Conservation (phyloP, 2,329 filamentous ascomycete species). For the Bimuria novae-zelandiae region DNA sequence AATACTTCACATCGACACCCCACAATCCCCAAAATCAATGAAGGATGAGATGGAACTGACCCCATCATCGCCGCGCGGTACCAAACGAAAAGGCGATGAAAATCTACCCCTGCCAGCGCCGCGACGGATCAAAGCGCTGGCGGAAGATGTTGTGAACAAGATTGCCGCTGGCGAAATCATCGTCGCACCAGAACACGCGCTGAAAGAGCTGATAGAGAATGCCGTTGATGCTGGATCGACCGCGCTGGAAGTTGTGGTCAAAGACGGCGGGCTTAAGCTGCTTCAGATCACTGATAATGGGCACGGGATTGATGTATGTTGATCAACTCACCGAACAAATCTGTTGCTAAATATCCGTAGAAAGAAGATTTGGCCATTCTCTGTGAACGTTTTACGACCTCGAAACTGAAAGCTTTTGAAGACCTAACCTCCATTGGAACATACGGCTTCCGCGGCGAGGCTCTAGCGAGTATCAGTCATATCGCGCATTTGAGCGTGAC, state of each 20-base stretch:
- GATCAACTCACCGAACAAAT: background rate
- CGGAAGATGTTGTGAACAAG: conserved; percentile 95
- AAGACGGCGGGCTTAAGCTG: conserved; percentile 92
- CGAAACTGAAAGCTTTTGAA: conserved; percentile 91
- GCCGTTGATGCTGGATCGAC: conserved; percentile 97
- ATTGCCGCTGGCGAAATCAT: conserved; percentile 99
- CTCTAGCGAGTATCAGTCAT: conserved; percentile 95
- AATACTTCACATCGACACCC: background rate
- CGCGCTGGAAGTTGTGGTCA: conserved; percentile 85
- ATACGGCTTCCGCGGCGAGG: conserved; percentile 97
- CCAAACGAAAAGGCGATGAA: conserved; percentile 44
- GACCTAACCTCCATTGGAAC: conserved; percentile 88
- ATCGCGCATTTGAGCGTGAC: conserved; percentile 96
- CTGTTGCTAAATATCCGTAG: conserved; percentile 51
- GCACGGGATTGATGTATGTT: conserved; percentile 83
- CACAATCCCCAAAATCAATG: conserved; percentile 23
- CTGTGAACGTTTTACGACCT: conserved; percentile 95
- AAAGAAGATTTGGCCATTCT: conserved; percentile 90
- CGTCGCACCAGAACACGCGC: conserved; percentile 90
- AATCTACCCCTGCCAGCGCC: conserved; percentile 42
- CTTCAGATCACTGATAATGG: conserved; percentile 98
- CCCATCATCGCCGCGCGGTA: conserved; percentile 36
- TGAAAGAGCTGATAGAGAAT: conserved; percentile 97
- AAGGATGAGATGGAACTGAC: conserved; percentile 37
- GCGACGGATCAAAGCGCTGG: conserved; percentile 71